These are phyloP conservation scores for Dictyophora rubrovolvata DNA, from an alignment of 768 basidiomycete genomes.

Conservation along the genomic window DNA sequence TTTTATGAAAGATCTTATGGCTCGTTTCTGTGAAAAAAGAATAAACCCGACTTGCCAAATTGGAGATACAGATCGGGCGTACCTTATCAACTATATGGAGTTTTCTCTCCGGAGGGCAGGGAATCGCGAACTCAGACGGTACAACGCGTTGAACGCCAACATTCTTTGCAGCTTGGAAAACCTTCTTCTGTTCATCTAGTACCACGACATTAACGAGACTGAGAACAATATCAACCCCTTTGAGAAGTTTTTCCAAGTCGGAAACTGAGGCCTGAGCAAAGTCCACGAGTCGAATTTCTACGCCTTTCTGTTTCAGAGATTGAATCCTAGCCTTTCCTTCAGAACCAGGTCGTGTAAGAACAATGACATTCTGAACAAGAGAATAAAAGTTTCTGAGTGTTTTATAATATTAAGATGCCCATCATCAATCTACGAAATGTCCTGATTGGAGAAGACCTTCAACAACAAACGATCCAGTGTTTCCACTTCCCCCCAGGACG, in stretches of 20 bases:
- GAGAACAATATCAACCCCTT: slow-evolving; percentile 10
- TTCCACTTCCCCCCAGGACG: slow-evolving; percentile 16
- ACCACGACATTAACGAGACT: not conserved
- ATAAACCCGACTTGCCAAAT: not conserved
- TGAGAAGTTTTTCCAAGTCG: slow-evolving; percentile 12
- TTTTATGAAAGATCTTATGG: slow-evolving; percentile 18
- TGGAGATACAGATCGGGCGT: not conserved
- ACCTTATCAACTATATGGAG: not conserved
- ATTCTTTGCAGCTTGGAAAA: slow-evolving; percentile 15
- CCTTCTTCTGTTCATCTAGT: slow-evolving; percentile 11
- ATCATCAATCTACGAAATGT: slow-evolving; percentile 12
- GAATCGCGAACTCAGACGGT: slow-evolving; percentile 18
- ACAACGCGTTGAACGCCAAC: slow-evolving; percentile 17
- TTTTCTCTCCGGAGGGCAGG: slow-evolving; percentile 5
- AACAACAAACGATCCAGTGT: slow-evolving; percentile 13
- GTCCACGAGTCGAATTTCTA: slow-evolving; percentile 14
- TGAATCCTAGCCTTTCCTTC: slow-evolving; percentile 11
- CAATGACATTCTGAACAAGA: too few relatives aligned
- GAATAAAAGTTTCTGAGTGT: too few relatives aligned
- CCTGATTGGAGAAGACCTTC: slow-evolving; percentile 11
- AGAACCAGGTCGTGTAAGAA: slow-evolving; percentile 11
- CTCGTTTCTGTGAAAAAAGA: slow-evolving; percentile 19
- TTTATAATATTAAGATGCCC: too few relatives aligned
- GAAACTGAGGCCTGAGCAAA: slow-evolving; percentile 4
- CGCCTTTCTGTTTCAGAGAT: slow-evolving; percentile 11